These are phyloP conservation scores for Leishmania martiniquensis DNA, from an alignment of 208 protist genomes.

Conservation along the genomic window DNA sequence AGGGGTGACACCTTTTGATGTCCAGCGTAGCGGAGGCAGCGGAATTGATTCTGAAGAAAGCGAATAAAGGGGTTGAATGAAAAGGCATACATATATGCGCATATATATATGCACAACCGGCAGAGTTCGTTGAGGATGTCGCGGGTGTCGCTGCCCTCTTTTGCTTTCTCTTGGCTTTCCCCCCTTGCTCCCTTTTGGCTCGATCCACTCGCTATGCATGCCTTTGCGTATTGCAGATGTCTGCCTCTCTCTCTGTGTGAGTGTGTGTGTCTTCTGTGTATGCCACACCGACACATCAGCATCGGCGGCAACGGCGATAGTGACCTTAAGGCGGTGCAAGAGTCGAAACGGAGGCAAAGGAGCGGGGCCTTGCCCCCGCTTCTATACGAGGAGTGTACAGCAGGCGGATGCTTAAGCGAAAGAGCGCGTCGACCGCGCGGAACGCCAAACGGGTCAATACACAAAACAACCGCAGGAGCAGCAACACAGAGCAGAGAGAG, in stretches of 20 bases:
- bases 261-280: neutral
- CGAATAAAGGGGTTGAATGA: neutral
- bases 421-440: too few species aligned
- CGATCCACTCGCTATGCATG: neutral
- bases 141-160: neutral
- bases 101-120: neutral
- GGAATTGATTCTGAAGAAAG: too few species aligned
- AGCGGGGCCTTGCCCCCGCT: neutral
- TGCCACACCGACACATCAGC: neutral
- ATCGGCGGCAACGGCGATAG: neutral
- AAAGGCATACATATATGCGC: neutral
- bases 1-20: too few species aligned
- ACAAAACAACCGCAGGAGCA: neutral
- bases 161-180: neutral
- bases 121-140: conserved; percentile 2
- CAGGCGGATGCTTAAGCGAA: neutral
- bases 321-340: too few species aligned
- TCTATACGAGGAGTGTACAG: conserved; percentile 7
- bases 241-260: neutral
- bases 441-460: neutral
- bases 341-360: neutral
- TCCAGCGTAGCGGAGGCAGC: too few species aligned
- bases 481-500: neutral
- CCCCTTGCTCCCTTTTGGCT: neutral
- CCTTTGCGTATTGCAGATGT: neutral